A percentile compares a stretch with the other conserved stretches of the same genome.
Evolutionary conservation across 768 basidiomycete genomes (phyloP).

Genomic region (Leccinellum rugosiceps): DNA sequence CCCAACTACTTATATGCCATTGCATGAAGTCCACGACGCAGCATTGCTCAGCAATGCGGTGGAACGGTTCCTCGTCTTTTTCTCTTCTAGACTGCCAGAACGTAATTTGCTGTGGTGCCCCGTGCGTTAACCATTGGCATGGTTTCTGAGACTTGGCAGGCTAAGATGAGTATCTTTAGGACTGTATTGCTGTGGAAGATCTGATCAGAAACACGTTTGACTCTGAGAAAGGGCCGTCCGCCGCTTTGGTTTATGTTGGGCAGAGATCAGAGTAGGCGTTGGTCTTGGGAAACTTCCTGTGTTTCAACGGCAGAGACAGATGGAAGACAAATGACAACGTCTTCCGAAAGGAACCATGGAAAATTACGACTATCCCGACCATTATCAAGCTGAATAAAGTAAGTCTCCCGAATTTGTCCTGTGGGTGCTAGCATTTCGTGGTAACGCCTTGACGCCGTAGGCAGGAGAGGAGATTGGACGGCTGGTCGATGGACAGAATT

Average conservation of each 20-base stretch:
- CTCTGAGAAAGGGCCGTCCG: constrained; percentile 43
- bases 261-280: constrained; percentile 54
- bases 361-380: constrained; percentile 58
- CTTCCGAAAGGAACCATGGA: constrained; percentile 64
- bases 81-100: constrained; percentile 61
- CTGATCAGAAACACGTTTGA: constrained; percentile 51
- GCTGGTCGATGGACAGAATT: constrained; percentile 28
- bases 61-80: constrained; percentile 66
- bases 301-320: constrained; percentile 34
- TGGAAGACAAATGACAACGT: constrained; percentile 62
- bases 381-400: constrained; percentile 61
- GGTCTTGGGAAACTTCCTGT: not conserved
- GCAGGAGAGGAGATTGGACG: constrained; percentile 27
- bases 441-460: constrained; percentile 10
- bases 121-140: constrained; percentile 37
- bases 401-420: constrained; percentile 23
- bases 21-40: constrained; percentile 39
- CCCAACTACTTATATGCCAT: constrained; percentile 41
- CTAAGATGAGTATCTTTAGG: constrained; percentile 39
- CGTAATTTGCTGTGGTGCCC: constrained; percentile 59
- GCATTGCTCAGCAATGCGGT: constrained; percentile 37
- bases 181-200: constrained; percentile 62
- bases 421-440: not conserved
- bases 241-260: constrained; percentile 67
- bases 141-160: not conserved